phyloP scores from a whole-genome alignment of 257 asterid species.

The Solanum stenotomum region DNA sequence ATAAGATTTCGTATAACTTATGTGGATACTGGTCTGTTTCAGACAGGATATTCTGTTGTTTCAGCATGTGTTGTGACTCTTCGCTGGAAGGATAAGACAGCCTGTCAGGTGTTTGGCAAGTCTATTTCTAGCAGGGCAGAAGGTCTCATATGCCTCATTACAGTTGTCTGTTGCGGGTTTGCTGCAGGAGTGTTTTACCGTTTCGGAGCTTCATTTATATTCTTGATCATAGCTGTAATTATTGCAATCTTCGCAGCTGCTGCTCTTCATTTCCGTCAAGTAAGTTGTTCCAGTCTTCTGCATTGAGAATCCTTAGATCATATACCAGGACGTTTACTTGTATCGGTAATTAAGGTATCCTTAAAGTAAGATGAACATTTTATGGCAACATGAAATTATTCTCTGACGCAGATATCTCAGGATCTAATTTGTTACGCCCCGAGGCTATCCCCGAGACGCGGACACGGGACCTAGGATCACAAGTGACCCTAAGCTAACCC shows the following conservation, averaged over 20 bases:
- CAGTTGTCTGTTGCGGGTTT: conserved; percentile 69
- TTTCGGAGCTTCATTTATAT: conserved; percentile 47
- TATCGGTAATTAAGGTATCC: not conserved
- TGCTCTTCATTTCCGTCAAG: conserved; percentile 67
- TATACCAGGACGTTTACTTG: not conserved
- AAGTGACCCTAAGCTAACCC: no score
- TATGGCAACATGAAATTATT: not conserved
- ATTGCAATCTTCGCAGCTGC: conserved; percentile 44
- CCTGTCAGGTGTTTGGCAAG: conserved; percentile 23
- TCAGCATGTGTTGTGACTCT: conserved; percentile 85
- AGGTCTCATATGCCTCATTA: conserved; percentile 58
- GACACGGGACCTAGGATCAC: no score
- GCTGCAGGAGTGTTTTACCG: conserved; percentile 65
- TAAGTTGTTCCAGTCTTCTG: conserved; percentile 19
- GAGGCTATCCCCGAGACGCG: no score
- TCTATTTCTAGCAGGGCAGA: conserved; percentile 47
- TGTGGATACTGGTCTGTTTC: conserved; percentile 20
- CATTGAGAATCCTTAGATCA: not conserved
- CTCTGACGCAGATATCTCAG: not conserved
- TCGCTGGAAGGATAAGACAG: conserved; percentile 59
- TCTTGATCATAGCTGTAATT: conserved; percentile 42
- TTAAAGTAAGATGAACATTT: not conserved
- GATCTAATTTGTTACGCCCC: not conserved
- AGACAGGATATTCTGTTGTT: conserved; percentile 96
- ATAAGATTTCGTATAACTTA: conserved; percentile 1